Base-by-base conservation (phyloP, 768 basidiomycete species). In the Boletales sp. region DNA sequence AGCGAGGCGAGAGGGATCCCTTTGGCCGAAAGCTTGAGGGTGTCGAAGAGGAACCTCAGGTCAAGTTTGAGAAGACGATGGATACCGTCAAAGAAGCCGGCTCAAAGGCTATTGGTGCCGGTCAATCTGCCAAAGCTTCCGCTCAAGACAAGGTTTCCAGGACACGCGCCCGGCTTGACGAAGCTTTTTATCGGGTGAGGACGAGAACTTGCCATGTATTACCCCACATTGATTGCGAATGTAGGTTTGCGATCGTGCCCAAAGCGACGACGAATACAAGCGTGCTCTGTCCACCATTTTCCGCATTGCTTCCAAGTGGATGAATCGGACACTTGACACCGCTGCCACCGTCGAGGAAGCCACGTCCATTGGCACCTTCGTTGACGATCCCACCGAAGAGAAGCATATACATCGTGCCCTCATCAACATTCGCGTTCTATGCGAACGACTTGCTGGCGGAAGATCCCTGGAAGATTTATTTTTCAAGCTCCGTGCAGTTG, bases 51-150 rank as follows among this genome's bases (percentile, higher is more conserved):
- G 82, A 86, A 29, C 51, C 72, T 4, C 78, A 78, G 59, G 74
- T 73, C 8, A 71, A 74, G 24, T 89, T 84, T 61, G 82, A 86
- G 66, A 78, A 79, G 54, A 75, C 81, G 0, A 83, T 88, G 80
- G 87, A 87, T 29, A 76, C 75, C 0, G 70, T 79, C 10, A 87
- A 84, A 61, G 74, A 69, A 11, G 72, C 70, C 0, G 87, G 87
- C 8, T 78, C 76, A 0, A 70, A 70, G 30, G 76, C 74, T 8
- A 87, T 88, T 24, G 83, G 79, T 4, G 71, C 70, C 0, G 70
- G 72, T 4, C 81, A 85, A 57, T 62, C 65, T 1, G 72, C 74
- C 4, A 68, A 71, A 3, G 65, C 59, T 1, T 69, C 72, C 6
- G 65, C 71, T 1, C 66, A 83, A 54, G 78, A 84, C 13, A 63